Base-by-base conservation (phyloP, 306 rosid genomes). In the Castanea sativa region DNA sequence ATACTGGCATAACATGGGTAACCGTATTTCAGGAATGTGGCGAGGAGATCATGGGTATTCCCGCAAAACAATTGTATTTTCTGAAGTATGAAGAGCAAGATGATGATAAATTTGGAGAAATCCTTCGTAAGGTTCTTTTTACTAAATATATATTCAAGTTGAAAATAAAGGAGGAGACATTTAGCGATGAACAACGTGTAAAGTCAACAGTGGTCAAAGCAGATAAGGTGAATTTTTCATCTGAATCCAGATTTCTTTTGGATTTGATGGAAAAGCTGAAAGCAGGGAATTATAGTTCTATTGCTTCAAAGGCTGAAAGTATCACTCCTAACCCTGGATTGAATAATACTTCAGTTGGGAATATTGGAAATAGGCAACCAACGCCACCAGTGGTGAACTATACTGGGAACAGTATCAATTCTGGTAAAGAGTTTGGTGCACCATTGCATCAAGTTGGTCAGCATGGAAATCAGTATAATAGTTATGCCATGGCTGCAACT, bases 1-100 rank as follows among this genome's bases (percentile, higher is more conserved):
- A 93, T 80, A 91, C 97, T 69, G 98, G 94, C 79, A 7, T 80
- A 71, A 84, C 97, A 10, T 92, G 96, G 98, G 99, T 86, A 21
- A 95, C 98, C 71, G 93, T 94, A 29, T 95, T 95, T 85, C 97
- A 95, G 90, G 98, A 95, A 87, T 82, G 90, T 38, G 99, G 98
- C 55, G 94, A 91, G 86, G 94, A 95, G 83, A 89, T 95, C 74
- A 77, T 95, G 85, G 99, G 99, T 59, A 21, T 89, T 25, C 78
- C 97, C 73, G 99, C 99, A 9, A 92, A 95, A 79, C 81, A 71
- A 61, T 83, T 95, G 80, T 86, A 89, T 82, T 72, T 43, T 85
- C 69, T 92, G 85, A 90, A 92, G 81, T 74, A 64, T 38, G 97
- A 91, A 83, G 89, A 87, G 55, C 91, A 87, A 56, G 92, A 92